Evolutionary conservation across 768 basidiomycete genomes (phyloP).

Genomic region (Collybia sordida): DNA sequence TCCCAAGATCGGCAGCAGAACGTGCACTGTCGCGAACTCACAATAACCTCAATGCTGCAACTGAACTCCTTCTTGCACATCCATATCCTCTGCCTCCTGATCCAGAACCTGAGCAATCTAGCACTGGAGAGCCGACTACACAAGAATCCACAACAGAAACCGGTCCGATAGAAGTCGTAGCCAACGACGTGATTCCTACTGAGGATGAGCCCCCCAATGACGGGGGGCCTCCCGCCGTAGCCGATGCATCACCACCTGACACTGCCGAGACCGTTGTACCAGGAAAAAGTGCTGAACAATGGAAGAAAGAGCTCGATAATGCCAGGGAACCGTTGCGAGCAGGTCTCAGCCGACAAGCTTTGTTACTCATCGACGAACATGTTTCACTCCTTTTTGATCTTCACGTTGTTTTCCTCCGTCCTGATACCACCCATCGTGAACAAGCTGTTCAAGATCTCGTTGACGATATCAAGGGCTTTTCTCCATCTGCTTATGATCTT

Average conservation of each 20-base stretch:
- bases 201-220: constrained; percentile 21
- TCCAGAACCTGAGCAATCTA: constrained; percentile 42
- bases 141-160: constrained; percentile 4
- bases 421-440: constrained; percentile 55
- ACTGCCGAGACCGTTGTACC: constrained; percentile 8
- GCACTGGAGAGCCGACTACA: constrained; percentile 7
- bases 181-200: constrained; percentile 23
- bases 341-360: constrained; percentile 64
- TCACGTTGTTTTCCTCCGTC: constrained; percentile 75
- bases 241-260: constrained; percentile 15
- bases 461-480: constrained; percentile 73
- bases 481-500: constrained; percentile 61
- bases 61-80: constrained; percentile 82
- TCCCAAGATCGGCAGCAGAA: constrained; percentile 84
- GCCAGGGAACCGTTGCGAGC: constrained; percentile 65
- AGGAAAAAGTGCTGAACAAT: constrained; percentile 59
- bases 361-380: constrained; percentile 83
- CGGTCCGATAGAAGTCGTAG: constrained; percentile 11
- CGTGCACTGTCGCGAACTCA: constrained; percentile 80
- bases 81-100: constrained; percentile 78
- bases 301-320: constrained; percentile 63
- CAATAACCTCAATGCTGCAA: constrained; percentile 88
- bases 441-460: constrained; percentile 72
- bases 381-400: constrained; percentile 89
- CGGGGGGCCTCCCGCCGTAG: background rate